These are phyloP conservation scores for Peronospora destructor DNA, from an alignment of 352 stramenopile species.

Conservation along the genomic window DNA sequence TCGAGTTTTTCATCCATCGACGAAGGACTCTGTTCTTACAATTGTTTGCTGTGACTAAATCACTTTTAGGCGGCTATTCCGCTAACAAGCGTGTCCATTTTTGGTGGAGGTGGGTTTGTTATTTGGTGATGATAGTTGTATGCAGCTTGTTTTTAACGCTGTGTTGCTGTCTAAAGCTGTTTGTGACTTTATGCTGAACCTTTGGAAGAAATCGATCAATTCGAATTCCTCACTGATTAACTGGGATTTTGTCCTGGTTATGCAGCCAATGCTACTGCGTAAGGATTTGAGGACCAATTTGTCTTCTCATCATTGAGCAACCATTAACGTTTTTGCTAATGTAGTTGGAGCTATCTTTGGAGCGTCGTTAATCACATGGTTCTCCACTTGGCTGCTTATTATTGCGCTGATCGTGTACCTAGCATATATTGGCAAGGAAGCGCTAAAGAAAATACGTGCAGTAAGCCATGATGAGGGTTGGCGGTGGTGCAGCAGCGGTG, in stretches of 20 bases:
- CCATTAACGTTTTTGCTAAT: constrained; percentile 2
- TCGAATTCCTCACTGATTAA: constrained; percentile 78
- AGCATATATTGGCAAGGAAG: constrained; percentile 63
- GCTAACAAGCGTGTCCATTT: constrained; percentile 86
- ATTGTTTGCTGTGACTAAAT: neutral
- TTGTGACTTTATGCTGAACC: constrained; percentile 27
- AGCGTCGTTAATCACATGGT: constrained; percentile 82
- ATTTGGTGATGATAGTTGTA: neutral
- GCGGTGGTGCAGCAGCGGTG: constrained; percentile 26
- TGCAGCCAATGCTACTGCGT: constrained; percentile 83
- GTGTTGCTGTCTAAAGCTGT: constrained; percentile 16
- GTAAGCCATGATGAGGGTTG: constrained; percentile 79
- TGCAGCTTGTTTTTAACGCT: constrained; percentile 1
- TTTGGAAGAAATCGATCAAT: constrained; percentile 30
- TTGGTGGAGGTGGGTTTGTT: constrained; percentile 54
- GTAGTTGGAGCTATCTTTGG: constrained; percentile 43
- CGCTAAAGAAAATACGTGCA: constrained; percentile 63
- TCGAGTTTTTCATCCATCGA: neutral
- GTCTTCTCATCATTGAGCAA: neutral
- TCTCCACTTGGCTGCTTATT: constrained; percentile 74
- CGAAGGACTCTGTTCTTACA: constrained; percentile 1
- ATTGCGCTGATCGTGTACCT: constrained; percentile 82
- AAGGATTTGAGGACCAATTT: neutral
- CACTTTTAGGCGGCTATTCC: constrained; percentile 72
- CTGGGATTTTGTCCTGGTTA: constrained; percentile 91